A percentile compares a stretch with the other conserved stretches of the same genome.
phyloP scores from a whole-genome alignment of 257 asterid genomes.

The Buddleja alternifolia region DNA sequence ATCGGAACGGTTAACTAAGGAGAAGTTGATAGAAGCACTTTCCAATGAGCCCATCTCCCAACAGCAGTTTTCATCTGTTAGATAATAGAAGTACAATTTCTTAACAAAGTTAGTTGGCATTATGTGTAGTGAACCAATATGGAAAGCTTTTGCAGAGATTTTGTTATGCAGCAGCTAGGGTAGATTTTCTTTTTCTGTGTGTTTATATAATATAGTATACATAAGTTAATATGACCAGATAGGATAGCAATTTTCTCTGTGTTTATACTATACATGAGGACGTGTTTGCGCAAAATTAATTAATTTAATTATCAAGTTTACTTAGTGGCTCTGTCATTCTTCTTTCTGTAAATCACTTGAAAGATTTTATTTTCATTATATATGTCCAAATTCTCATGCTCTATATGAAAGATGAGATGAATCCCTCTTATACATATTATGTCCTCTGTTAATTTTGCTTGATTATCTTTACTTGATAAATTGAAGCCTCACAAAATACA shows the following conservation, averaged over 20 bases:
- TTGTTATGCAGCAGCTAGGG: constrained; percentile 32
- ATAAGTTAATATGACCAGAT: no score
- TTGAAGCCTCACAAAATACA: no score
- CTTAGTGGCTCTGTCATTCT: not conserved
- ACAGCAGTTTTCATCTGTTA: constrained; percentile 32
- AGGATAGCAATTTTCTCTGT: constrained; percentile 16
- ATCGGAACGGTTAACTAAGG: constrained; percentile 62
- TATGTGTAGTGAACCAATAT: constrained; percentile 30
- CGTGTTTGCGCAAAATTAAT: constrained; percentile 26
- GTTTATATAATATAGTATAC: no score
- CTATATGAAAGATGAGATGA: no score
- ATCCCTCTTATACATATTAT: no score
- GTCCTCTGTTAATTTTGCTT: no score
- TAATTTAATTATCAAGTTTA: constrained; percentile 29
- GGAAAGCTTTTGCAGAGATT: constrained; percentile 35
- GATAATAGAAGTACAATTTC: constrained; percentile 28
- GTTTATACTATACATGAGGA: constrained; percentile 30
- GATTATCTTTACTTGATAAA: no score
- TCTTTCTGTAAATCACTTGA: not conserved
- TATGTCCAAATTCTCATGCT: no score
- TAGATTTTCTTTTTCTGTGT: not conserved
- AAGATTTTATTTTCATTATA: not conserved
- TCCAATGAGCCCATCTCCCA: constrained; percentile 41
- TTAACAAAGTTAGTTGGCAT: constrained; percentile 26
- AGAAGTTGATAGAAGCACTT: constrained; percentile 64